A percentile compares a stretch with the other conserved stretches of the same genome.
phyloP scores from a whole-genome alignment of 805 yeast species.

The Saccharomycopsis javanensis region DNA sequence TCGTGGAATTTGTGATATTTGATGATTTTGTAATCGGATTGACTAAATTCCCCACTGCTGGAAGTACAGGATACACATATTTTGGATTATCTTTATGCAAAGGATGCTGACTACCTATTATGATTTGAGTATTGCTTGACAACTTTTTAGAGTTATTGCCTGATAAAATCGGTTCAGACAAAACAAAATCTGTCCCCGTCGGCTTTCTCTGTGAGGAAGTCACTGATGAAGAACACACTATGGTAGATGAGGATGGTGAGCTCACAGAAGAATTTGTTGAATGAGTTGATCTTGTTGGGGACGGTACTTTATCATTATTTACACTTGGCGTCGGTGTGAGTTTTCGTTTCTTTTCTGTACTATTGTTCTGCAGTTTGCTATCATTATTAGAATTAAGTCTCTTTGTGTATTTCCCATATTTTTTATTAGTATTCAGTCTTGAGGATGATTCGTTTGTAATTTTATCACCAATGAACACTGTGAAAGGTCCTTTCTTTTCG shows the following conservation, averaged over 20 bases:
- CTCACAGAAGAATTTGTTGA: not conserved
- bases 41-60: not conserved
- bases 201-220: not conserved
- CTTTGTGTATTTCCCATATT: not conserved
- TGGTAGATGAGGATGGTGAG: not conserved
- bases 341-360: not conserved
- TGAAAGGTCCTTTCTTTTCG: constrained; percentile 66
- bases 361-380: not conserved
- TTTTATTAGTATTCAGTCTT: not conserved
- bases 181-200: not conserved
- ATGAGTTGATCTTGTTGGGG: not conserved
- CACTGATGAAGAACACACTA: not conserved
- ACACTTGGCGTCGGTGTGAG: not conserved
- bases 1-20: not conserved
- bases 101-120: not conserved
- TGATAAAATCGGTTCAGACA: not conserved
- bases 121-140: not conserved
- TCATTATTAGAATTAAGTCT: not conserved
- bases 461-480: constrained; percentile 51
- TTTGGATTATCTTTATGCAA: not conserved
- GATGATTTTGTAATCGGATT: not conserved
- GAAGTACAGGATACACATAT: constrained; percentile 1
- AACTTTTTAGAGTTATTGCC: not conserved
- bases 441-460: not conserved
- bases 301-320: not conserved